Conservation (phyloP, 257 asterid species). For the Fraxinus americana region DNA sequence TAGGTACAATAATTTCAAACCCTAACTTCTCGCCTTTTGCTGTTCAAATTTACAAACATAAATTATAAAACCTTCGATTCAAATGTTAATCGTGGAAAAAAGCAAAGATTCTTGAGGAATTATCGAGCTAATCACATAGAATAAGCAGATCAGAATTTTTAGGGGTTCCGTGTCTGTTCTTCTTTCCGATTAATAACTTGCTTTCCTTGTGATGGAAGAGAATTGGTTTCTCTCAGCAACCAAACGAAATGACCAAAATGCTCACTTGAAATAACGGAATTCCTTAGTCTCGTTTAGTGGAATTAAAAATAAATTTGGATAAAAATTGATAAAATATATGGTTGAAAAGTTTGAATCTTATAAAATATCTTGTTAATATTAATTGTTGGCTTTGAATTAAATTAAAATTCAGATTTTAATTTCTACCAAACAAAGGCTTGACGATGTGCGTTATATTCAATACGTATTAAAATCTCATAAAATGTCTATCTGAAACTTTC, state of each 20-base stretch:
- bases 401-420: too few species aligned
- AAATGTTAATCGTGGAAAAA: slow-evolving; percentile 3
- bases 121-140: slow-evolving; percentile 18
- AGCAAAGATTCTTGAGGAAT: background rate
- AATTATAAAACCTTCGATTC: slow-evolving; percentile 1
- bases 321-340: too few species aligned
- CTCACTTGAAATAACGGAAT: slow-evolving; percentile 46
- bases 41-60: background rate
- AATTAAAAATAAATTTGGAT: too few species aligned
- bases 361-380: too few species aligned
- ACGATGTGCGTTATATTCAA: too few species aligned
- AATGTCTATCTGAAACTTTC: too few species aligned
- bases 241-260: slow-evolving; percentile 37
- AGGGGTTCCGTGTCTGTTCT: slow-evolving; percentile 26
- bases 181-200: slow-evolving; percentile 16
- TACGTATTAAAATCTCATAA: too few species aligned
- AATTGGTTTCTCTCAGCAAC: slow-evolving; percentile 8
- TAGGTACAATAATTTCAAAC: slow-evolving; percentile 20
- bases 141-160: background rate
- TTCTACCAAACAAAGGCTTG: too few species aligned
- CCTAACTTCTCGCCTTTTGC: slow-evolving; percentile 20
- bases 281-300: background rate
- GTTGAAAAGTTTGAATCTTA: too few species aligned
- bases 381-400: too few species aligned
- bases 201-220: background rate